Conservation (phyloP, 352 stramenopile species). For the Globisporangium spiculum region DNA sequence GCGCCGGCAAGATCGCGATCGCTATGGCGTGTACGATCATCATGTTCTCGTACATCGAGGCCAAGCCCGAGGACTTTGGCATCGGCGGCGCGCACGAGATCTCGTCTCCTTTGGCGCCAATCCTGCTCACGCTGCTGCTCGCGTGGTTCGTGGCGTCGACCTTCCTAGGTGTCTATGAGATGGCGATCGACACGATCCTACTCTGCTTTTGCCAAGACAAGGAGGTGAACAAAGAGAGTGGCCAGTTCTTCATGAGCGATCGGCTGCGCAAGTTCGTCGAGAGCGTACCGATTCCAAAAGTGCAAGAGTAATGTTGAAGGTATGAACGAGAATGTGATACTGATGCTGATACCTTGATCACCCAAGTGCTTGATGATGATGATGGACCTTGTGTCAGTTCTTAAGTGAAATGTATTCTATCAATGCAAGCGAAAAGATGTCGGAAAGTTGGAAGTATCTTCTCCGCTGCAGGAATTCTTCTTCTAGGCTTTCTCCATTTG, state of each 20-base stretch:
- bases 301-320: neutral
- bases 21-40: conserved; percentile 49
- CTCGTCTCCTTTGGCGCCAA: conserved; percentile 77
- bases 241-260: conserved; percentile 80
- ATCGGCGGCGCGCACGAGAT: conserved; percentile 61
- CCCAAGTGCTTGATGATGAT: too few species aligned
- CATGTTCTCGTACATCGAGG: conserved; percentile 64
- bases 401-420: neutral
- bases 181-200: conserved; percentile 94
- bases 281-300: conserved; percentile 41
- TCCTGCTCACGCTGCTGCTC: conserved; percentile 89
- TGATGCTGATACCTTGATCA: neutral
- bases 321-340: neutral
- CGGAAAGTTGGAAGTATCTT: neutral
- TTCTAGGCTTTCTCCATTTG: neutral
- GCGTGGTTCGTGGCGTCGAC: conserved; percentile 92
- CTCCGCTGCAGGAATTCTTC: too few species aligned
- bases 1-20: conserved; percentile 91
- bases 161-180: conserved; percentile 94
- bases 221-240: conserved; percentile 63
- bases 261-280: conserved; percentile 67
- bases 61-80: conserved; percentile 45
- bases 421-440: neutral
- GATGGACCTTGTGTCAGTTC: neutral
- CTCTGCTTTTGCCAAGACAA: conserved; percentile 95